These are phyloP conservation scores for Taiozyma sp. DNA, from an alignment of 1,139 yeast species.

Conservation along the genomic window DNA sequence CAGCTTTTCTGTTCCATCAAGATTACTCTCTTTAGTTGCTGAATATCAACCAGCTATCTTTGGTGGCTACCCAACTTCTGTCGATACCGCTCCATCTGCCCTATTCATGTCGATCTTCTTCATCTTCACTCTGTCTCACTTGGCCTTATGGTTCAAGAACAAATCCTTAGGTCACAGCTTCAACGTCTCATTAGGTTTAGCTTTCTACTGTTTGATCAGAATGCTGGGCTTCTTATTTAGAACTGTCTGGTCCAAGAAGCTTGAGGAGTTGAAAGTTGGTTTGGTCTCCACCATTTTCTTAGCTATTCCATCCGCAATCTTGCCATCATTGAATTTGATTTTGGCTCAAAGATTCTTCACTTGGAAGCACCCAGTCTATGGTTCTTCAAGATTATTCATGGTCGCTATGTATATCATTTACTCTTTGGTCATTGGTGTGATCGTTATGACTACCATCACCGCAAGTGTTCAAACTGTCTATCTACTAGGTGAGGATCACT, in stretches of 20 bases:
- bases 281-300: constrained; percentile 57
- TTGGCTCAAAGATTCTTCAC: constrained; percentile 76
- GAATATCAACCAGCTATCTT: constrained; percentile 39
- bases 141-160: constrained; percentile 45
- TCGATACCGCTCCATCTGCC: constrained; percentile 60
- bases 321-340: constrained; percentile 57
- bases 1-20: constrained; percentile 11
- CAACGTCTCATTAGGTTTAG: constrained; percentile 51
- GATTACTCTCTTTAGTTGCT: constrained; percentile 15
- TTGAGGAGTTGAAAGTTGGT: constrained; percentile 45
- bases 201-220: constrained; percentile 48
- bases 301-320: constrained; percentile 51
- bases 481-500: constrained; percentile 43
- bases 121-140: constrained; percentile 43
- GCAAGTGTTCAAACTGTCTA: constrained; percentile 61
- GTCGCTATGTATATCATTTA: constrained; percentile 48
- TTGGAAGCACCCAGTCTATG: constrained; percentile 81
- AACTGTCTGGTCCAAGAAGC: constrained; percentile 53
- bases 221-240: constrained; percentile 60
- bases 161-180: constrained; percentile 59
- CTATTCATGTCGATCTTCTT: constrained; percentile 54
- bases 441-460: constrained; percentile 65
- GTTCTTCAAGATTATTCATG: constrained; percentile 52
- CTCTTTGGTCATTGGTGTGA: constrained; percentile 49
- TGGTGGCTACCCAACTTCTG: constrained; percentile 56